Evolutionary conservation across 495 filamentous ascomycete species (phyloP).

Genomic region (Xylaria scruposa): DNA sequence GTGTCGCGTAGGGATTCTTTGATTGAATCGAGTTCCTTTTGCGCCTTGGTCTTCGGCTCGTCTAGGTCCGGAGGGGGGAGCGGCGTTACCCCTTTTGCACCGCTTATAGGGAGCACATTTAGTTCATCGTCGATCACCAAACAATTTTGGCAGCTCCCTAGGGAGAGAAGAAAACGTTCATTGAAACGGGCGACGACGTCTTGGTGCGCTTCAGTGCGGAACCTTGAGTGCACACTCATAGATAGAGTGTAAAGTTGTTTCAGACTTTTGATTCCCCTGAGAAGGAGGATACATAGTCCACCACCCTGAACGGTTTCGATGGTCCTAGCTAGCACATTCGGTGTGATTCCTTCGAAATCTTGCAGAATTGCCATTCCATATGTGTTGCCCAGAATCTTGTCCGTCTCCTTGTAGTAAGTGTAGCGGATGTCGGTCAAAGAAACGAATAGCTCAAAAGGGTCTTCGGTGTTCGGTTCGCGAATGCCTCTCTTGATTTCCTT

Average conservation of each 20-base stretch:
- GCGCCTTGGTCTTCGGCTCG: constrained; percentile 66
- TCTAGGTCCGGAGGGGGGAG: constrained; percentile 76
- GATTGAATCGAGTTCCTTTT: constrained; percentile 81
- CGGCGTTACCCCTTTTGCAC: constrained; percentile 88
- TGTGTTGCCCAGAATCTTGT: constrained; percentile 98
- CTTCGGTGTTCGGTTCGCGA: constrained; percentile 91
- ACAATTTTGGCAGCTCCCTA: constrained; percentile 92
- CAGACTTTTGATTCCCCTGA: constrained; percentile 96
- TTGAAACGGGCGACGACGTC: constrained; percentile 98
- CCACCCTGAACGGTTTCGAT: constrained; percentile 98
- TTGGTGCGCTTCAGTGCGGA: constrained; percentile 94
- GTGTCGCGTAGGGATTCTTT: constrained; percentile 87
- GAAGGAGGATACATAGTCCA: constrained; percentile 84
- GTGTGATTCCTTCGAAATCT: constrained; percentile 97
- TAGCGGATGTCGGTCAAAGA: constrained; percentile 96
- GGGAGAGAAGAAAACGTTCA: constrained; percentile 93
- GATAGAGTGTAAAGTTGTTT: constrained; percentile 97
- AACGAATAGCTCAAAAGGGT: constrained; percentile 98
- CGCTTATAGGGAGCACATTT: constrained; percentile 96
- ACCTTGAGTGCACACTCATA: constrained; percentile 98
- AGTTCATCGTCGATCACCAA: constrained; percentile 97
- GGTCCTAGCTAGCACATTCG: constrained; percentile 91
- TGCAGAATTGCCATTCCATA: constrained; percentile 96
- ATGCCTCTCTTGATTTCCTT: constrained; percentile 97
- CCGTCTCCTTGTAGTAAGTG: constrained; percentile 99